phyloP scores from a whole-genome alignment of 73 alveolate species.

The Paramecium tetraurelia region DNA sequence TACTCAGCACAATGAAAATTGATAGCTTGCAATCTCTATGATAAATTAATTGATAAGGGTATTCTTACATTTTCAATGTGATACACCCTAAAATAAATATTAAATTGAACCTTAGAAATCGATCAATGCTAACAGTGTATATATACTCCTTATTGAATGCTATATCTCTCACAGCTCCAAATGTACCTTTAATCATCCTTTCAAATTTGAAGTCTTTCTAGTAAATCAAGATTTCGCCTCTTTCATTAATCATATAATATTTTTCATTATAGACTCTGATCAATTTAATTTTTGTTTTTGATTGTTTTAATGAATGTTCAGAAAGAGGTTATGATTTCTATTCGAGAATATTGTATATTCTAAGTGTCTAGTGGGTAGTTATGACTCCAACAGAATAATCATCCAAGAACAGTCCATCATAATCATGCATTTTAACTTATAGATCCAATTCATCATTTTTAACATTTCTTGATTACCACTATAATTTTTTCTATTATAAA shows the following conservation, averaged over 20 bases:
- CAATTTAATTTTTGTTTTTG: not conserved
- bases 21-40: not conserved
- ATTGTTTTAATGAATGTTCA: not conserved
- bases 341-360: not conserved
- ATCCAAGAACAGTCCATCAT: not conserved
- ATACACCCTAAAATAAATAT: not conserved
- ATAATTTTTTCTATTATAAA: not conserved
- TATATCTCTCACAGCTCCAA: not conserved
- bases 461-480: constrained; percentile 31
- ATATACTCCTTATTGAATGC: not conserved
- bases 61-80: not conserved
- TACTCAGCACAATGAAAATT: not conserved
- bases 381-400: not conserved
- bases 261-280: not conserved
- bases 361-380: not conserved
- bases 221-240: not conserved
- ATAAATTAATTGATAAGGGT: not conserved
- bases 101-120: not conserved
- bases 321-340: not conserved
- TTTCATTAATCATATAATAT: not conserved
- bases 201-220: not conserved
- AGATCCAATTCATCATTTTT: constrained; percentile 30
- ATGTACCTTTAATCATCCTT: not conserved
- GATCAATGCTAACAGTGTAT: not conserved
- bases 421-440: constrained; percentile 29